phyloP scores from a whole-genome alignment of 2,329 filamentous ascomycete genomes.

The Penicillium sp. region DNA sequence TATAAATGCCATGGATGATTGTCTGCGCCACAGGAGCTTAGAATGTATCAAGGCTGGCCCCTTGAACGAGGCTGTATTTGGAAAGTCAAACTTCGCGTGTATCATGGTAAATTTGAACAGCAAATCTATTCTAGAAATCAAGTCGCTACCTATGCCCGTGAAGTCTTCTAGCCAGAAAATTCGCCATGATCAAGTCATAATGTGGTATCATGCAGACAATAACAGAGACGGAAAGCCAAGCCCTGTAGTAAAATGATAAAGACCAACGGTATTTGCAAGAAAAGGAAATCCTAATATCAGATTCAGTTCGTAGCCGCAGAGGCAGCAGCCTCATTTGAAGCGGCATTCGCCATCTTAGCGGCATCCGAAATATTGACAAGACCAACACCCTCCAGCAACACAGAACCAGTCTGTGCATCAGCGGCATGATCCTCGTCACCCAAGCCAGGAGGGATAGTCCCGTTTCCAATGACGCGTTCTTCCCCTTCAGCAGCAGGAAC shows the following conservation, averaged over 20 bases:
- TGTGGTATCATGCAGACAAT: slow-evolving; percentile 6
- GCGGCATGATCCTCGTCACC: slow-evolving; percentile 23
- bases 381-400: slow-evolving; percentile 39
- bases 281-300: not conserved
- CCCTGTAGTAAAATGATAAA: not conserved
- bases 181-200: not conserved
- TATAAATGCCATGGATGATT: not conserved
- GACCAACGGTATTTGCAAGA: slow-evolving; percentile 5
- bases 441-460: slow-evolving; percentile 30
- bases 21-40: no score
- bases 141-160: slow-evolving; percentile 7
- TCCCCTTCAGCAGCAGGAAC: slow-evolving; percentile 39
- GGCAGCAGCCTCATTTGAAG: not conserved
- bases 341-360: slow-evolving; percentile 1
- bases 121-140: slow-evolving; percentile 5
- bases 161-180: not conserved
- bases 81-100: no score
- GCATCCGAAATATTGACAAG: slow-evolving; percentile 34
- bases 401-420: slow-evolving; percentile 23
- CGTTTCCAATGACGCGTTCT: slow-evolving; percentile 42
- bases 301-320: slow-evolving; percentile 1
- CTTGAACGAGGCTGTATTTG: not conserved
- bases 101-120: not conserved
- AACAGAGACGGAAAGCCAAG: not conserved
- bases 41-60: no score